Conservation (phyloP, 2,329 filamentous ascomycete species). For the Phialocephala sp. region DNA sequence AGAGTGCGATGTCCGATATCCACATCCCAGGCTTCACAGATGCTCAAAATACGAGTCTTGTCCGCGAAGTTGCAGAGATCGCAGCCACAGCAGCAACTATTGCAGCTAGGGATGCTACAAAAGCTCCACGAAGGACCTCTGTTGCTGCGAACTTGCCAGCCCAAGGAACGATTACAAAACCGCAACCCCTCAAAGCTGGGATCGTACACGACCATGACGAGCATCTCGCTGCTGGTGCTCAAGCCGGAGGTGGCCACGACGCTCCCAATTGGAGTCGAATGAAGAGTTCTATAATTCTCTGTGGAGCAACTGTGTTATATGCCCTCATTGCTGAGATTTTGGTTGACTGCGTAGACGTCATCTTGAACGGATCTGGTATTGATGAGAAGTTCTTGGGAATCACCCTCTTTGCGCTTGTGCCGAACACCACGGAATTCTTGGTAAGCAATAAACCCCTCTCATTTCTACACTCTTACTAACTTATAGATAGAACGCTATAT, state of each 20-base stretch:
- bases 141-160: constrained; percentile 46
- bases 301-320: constrained; percentile 88
- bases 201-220: constrained; percentile 41
- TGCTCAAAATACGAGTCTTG: constrained; percentile 79
- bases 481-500: constrained; percentile 78
- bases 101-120: constrained; percentile 77
- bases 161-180: constrained; percentile 38
- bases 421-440: constrained; percentile 97
- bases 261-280: constrained; percentile 97
- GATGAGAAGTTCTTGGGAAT: constrained; percentile 98
- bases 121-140: constrained; percentile 56
- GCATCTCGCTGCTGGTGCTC: constrained; percentile 42
- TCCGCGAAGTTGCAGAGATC: constrained; percentile 90
- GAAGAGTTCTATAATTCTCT: constrained; percentile 88
- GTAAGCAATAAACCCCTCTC: constrained; percentile 54
- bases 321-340: constrained; percentile 97
- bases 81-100: constrained; percentile 89
- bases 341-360: constrained; percentile 96
- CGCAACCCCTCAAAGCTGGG: constrained; percentile 41
- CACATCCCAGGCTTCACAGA: constrained; percentile 75
- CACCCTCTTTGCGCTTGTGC: constrained; percentile 93
- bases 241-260: constrained; percentile 70
- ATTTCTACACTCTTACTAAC: constrained; percentile 27
- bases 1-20: constrained; percentile 52
- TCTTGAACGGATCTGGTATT: constrained; percentile 86